Base-by-base conservation (phyloP, 2,329 filamentous ascomycete genomes). In the Fusarium penzigii region DNA sequence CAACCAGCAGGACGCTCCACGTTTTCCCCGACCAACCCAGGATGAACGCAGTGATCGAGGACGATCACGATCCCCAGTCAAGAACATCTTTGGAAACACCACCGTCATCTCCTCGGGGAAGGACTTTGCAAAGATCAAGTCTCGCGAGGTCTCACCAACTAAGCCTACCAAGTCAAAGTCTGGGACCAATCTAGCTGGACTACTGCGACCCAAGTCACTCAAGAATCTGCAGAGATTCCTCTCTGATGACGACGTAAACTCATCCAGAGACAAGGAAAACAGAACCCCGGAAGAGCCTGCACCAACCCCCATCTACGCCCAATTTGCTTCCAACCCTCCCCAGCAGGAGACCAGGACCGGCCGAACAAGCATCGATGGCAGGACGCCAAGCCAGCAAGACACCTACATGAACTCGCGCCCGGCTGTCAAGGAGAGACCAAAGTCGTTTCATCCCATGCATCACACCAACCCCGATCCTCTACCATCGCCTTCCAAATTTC, bases 151-250 rank as follows among this genome's bases (percentile, higher is more conserved):
- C 20, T 81, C 81, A 39, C 79, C 80, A 11, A 78, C 78, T 52
- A 89, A 88, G 66, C 83, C 84, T 25, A 88, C 87, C 66, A 95
- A 93, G 76, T 83, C 83, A 38, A 96, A 93, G 71, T 96, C 92
- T 1, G 82, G 89, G 4, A 89, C 89, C 32, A 95, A 92, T 68
- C 78, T 97, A n/a, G 84, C 85, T 1, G 85, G 81, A 5, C 81
- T 97, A 49, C 81, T 96, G 46, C 86, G 88, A 51, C 84, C 86
- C 53, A 91, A 88, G 68, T 91, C 90, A 10, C 79, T 86, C 48
- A 90, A 86, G 65, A 87, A 84, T 58, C 72, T 88, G 20, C 81
- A 83, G 56, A 79, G 78, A 52, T 65, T 77, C 43, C 75, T 80
- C 48, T 73, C 73, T 34, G 81, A 83, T 12, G 81, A 84, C 7